Base-by-base conservation (phyloP, 192 early-diverging fungal genomes). In the Coemansia sp. region DNA sequence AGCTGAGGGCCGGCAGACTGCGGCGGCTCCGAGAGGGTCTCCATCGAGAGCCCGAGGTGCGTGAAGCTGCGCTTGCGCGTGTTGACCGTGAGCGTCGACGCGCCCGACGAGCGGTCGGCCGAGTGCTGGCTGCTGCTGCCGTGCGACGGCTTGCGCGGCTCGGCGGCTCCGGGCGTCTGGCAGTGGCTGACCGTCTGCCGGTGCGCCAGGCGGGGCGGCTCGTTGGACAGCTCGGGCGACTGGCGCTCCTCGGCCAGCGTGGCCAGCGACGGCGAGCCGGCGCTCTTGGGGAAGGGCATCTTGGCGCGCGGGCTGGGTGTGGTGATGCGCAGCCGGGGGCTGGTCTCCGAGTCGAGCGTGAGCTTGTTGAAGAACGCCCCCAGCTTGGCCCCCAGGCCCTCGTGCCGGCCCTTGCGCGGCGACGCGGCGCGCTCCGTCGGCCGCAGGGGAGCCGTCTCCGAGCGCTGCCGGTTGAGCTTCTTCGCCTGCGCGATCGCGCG, bases 51-150 rank as follows among this genome's bases (percentile, higher is more conserved):
- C 4, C 80, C 80, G 35, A 83, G 72, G 51, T 83, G 80, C 6
- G 80, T 83, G 69, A 77, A 83, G 67, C 80, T 83, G 72, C 80
- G 80, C 64, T 83, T 83, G 54, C 80, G 72, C n/a, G 62, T 77
- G 51, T 60, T 60, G n/a, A 19, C 59, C 5, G 75, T 75, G 34
- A 77, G 66, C 45, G 74, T 77, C 16, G 79, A 82, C 13, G 66
- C 71, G 34, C 63, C 75, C 42, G 71, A 73, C 42, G 74, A 59
- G 44, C 70, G 68, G 61, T 66, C 42, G 29, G 63, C 70, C 1
- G 74, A 77, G 53, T 69, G 68, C 24, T 69, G 68, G 68, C 79
- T 82, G 79, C 68, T 66, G n/a, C 24, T 27, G 24, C 68, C 63
- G n/a, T 77, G 74, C 51, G 79, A 82, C 14, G 75, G 40, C 66